These are phyloP conservation scores for Phlyctochytrium planicorne DNA, from an alignment of 192 early-diverging fungal genomes.

Conservation along the genomic window DNA sequence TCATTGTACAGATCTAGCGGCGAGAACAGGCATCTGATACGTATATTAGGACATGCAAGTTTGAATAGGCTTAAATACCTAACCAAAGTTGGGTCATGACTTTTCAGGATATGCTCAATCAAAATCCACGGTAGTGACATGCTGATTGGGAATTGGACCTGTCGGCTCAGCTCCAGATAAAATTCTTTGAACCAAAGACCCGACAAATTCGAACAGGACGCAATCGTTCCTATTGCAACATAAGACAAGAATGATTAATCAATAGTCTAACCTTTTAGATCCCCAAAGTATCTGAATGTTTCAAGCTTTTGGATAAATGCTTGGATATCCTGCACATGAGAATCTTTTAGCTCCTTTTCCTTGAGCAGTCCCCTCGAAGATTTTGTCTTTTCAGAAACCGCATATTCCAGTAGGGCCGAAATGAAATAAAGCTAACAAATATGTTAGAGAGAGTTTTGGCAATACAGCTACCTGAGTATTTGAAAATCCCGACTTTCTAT, in stretches of 20 bases:
- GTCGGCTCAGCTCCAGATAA: constrained; percentile 50
- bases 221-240: constrained; percentile 27
- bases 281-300: constrained; percentile 35
- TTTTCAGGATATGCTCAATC: constrained; percentile 43
- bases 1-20: constrained; percentile 57
- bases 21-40: constrained; percentile 31
- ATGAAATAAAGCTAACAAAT: constrained; percentile 32
- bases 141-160: constrained; percentile 57
- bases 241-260: neutral
- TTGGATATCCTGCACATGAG: constrained; percentile 42
- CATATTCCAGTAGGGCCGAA: constrained; percentile 30
- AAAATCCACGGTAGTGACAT: constrained; percentile 60
- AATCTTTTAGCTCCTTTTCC: constrained; percentile 53
- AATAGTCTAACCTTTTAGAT: constrained; percentile 30
- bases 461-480: no score
- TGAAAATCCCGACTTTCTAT: no score
- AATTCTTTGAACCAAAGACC: constrained; percentile 61
- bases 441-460: no score
- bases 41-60: constrained; percentile 11
- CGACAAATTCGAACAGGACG: constrained; percentile 33
- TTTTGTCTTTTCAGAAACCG: constrained; percentile 44
- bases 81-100: constrained; percentile 34
- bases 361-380: constrained; percentile 50
- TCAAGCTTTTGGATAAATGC: constrained; percentile 28
- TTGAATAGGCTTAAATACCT: constrained; percentile 28